A percentile compares a stretch with the other conserved stretches of the same genome.
Evolutionary conservation across 352 stramenopile genomes (phyloP).

Genomic region (Phytophthora crassamura): DNA sequence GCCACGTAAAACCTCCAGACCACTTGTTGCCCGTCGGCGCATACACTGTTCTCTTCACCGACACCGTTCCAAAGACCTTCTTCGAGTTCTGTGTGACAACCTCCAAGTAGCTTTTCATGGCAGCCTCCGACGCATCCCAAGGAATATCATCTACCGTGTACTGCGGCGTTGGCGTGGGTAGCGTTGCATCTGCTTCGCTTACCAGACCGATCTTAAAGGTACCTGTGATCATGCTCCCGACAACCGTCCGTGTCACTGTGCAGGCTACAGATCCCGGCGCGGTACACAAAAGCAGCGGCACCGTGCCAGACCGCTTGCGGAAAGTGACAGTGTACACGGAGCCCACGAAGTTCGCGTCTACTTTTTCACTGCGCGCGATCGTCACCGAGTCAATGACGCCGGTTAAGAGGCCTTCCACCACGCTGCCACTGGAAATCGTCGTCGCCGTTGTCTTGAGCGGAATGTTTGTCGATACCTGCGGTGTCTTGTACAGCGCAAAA

Average conservation of each 20-base stretch:
- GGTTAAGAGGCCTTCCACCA: constrained; percentile 57
- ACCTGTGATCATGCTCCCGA: constrained; percentile 75
- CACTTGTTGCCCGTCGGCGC: constrained; percentile 86
- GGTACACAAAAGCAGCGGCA: constrained; percentile 65
- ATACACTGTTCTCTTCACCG: constrained; percentile 85
- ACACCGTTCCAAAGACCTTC: constrained; percentile 88
- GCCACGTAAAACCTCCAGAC: constrained; percentile 95
- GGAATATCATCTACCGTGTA: constrained; percentile 47
- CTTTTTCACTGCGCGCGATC: constrained; percentile 43
- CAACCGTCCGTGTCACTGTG: constrained; percentile 41
- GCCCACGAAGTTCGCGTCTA: constrained; percentile 59
- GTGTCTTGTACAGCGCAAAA: constrained; percentile 65
- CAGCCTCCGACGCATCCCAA: constrained; percentile 81
- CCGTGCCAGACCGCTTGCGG: constrained; percentile 57
- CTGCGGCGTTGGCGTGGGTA: constrained; percentile 17
- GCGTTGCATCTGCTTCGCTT: constrained; percentile 40
- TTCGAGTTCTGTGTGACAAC: constrained; percentile 42
- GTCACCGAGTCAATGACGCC: constrained; percentile 61
- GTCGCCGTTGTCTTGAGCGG: constrained; percentile 52
- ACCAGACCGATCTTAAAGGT: constrained; percentile 65
- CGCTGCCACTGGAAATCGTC: constrained; percentile 41
- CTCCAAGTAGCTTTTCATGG: constrained; percentile 64
- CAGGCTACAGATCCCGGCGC: constrained; percentile 37
- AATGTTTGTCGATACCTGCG: constrained; percentile 46
- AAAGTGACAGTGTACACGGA: constrained; percentile 74